phyloP scores from a whole-genome alignment of 2,329 filamentous ascomycete genomes.

The Fusarium circinatum region DNA sequence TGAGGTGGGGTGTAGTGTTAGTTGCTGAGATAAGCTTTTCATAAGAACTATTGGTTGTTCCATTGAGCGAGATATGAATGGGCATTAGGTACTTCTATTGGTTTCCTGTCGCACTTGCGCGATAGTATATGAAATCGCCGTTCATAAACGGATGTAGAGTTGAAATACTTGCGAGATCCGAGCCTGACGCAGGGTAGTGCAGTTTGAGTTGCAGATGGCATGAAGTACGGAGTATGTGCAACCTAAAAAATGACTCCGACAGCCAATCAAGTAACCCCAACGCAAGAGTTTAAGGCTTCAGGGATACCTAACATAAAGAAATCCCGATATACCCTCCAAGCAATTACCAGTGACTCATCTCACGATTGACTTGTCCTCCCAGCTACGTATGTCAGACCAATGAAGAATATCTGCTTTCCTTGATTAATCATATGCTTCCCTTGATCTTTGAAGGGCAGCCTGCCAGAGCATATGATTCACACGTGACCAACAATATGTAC shows the following conservation, averaged over 20 bases:
- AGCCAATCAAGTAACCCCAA: constrained; percentile 14
- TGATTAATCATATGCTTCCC: background rate
- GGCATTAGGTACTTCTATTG: background rate
- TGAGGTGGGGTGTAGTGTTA: constrained; percentile 38
- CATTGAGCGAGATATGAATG: background rate
- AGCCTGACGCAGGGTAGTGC: constrained; percentile 10
- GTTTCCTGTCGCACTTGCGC: background rate
- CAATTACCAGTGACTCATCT: background rate
- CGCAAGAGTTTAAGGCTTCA: background rate
- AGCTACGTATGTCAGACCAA: background rate
- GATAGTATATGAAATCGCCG: background rate
- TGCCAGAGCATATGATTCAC: background rate
- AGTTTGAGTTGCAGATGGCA: constrained; percentile 16
- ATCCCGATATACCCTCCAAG: background rate
- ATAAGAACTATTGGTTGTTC: background rate
- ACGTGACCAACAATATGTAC: background rate
- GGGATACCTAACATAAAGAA: background rate
- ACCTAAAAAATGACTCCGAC: constrained; percentile 11
- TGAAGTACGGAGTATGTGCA: constrained; percentile 6
- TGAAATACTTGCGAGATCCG: background rate
- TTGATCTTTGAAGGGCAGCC: background rate
- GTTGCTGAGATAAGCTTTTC: constrained; percentile 41
- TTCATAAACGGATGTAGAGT: background rate
- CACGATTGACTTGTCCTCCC: too few species aligned
- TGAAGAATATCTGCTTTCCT: background rate